Conservation (phyloP, 352 stramenopile genomes). For the Phytopythium kandeliae region DNA sequence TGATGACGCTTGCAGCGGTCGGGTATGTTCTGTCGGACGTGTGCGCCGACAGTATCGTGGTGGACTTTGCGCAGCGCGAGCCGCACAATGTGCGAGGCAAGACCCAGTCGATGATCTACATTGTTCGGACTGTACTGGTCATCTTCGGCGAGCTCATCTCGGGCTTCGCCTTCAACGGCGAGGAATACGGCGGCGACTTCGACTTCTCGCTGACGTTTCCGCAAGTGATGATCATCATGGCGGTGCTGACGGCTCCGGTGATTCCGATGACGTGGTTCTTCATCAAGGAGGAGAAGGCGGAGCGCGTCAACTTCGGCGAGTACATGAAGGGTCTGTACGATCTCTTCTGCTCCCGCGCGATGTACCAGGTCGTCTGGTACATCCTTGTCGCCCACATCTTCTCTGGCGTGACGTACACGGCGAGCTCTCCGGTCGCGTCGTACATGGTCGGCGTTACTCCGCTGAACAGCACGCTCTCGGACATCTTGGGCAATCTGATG, state of each 20-base stretch:
- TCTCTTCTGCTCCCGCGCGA: constrained; percentile 11
- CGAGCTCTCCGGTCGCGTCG: constrained; percentile 7
- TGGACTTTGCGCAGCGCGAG: constrained; percentile 42
- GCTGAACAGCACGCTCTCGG: constrained; percentile 15
- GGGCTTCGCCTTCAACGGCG: constrained; percentile 19
- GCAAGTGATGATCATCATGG: constrained; percentile 22
- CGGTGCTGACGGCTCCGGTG: constrained; percentile 11
- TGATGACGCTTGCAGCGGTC: constrained; percentile 64
- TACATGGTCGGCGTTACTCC: constrained; percentile 19
- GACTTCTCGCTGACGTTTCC: constrained; percentile 20
- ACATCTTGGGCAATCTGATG: constrained; percentile 15
- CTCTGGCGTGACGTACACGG: constrained; percentile 14
- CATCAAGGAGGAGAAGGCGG: constrained; percentile 35
- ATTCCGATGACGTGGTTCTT: constrained; percentile 31
- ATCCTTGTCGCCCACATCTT: constrained; percentile 17
- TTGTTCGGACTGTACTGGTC: constrained; percentile 20
- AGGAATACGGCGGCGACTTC: constrained; percentile 19
- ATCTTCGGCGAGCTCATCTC: constrained; percentile 31
- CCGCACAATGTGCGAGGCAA: constrained; percentile 28
- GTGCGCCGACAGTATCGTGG: constrained; percentile 48
- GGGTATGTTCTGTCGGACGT: constrained; percentile 83
- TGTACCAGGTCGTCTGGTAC: constrained; percentile 26
- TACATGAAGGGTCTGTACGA: constrained; percentile 29
- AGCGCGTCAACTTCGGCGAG: constrained; percentile 14
- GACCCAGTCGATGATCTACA: constrained; percentile 41